Percentiles rank a stretch among this genome's conserved stretches.
Conservation (phyloP, 495 filamentous ascomycete genomes). For the Xylaria scruposa region DNA sequence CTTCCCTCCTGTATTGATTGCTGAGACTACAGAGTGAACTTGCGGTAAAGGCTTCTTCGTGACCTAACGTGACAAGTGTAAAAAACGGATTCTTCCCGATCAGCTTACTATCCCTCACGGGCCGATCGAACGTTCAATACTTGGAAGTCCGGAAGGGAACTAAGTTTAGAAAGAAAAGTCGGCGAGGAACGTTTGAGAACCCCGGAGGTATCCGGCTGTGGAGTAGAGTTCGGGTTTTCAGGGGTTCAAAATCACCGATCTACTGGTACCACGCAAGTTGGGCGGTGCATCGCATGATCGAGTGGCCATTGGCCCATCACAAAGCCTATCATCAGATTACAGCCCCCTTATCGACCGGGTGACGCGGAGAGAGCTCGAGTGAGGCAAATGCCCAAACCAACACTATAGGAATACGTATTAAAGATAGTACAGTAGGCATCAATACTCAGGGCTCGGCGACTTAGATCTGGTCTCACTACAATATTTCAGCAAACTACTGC, state of each 20-base stretch:
- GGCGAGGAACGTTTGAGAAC: neutral
- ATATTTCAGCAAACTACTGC: slow-evolving; percentile 1
- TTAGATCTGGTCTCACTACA: neutral
- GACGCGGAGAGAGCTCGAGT: neutral
- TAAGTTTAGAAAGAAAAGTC: neutral
- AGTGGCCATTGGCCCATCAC: slow-evolving; percentile 12
- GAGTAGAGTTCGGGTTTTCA: neutral
- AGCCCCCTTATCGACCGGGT: slow-evolving; percentile 4
- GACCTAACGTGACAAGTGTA: neutral
- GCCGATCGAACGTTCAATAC: slow-evolving; percentile 1
- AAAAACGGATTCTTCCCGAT: neutral
- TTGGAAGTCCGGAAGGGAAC: neutral
- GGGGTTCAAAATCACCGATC: slow-evolving; percentile 2
- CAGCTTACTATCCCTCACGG: neutral
- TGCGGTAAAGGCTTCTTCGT: neutral
- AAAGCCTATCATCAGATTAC: slow-evolving; percentile 23
- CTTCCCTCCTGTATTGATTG: neutral
- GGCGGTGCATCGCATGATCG: slow-evolving; percentile 16
- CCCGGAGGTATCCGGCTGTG: slow-evolving; percentile 1
- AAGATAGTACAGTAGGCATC: neutral
- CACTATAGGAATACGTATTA: neutral
- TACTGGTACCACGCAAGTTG: slow-evolving; percentile 3
- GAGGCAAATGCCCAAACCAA: slow-evolving; percentile 5
- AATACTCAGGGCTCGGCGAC: neutral
- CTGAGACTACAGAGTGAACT: neutral